These are phyloP conservation scores for Yamadazyma epiphylla DNA, from an alignment of 1,139 yeast genomes.

Conservation along the genomic window DNA sequence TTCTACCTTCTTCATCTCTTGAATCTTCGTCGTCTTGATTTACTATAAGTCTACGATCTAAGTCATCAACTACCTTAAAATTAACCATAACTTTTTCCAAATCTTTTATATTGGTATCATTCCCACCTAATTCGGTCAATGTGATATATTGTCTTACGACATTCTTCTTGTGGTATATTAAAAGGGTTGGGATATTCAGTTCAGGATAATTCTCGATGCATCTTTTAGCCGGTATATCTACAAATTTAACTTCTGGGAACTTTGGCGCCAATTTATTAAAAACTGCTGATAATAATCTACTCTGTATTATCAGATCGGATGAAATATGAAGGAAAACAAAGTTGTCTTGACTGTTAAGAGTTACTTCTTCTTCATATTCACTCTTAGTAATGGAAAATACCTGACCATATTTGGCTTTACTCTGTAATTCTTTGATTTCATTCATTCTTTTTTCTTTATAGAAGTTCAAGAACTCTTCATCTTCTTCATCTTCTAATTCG, in stretches of 20 bases:
- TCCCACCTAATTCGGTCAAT: constrained; percentile 79
- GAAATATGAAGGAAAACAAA: constrained; percentile 80
- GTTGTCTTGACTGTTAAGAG: constrained; percentile 61
- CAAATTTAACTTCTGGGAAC: constrained; percentile 81
- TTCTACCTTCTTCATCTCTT: constrained; percentile 40
- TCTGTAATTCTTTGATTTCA: constrained; percentile 61
- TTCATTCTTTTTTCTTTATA: constrained; percentile 75
- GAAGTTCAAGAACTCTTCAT: constrained; percentile 64
- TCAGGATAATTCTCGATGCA: constrained; percentile 93
- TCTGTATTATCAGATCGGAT: constrained; percentile 65
- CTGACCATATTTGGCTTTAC: constrained; percentile 67
- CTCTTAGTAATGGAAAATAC: constrained; percentile 79
- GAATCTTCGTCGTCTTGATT: constrained; percentile 63
- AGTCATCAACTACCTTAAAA: constrained; percentile 57
- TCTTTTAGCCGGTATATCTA: constrained; percentile 83
- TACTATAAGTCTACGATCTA: constrained; percentile 61
- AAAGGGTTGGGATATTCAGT: constrained; percentile 82
- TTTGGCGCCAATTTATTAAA: constrained; percentile 50
- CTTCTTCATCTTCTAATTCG: constrained; percentile 77
- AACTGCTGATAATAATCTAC: constrained; percentile 61
- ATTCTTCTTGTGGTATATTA: constrained; percentile 72
- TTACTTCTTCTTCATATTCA: constrained; percentile 82
- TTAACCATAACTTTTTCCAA: constrained; percentile 67
- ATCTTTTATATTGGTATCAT: constrained; percentile 63
- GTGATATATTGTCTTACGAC: constrained; percentile 80